These are phyloP conservation scores for Peltaster fructicola DNA, from an alignment of 2,329 filamentous ascomycete species.

Conservation along the genomic window DNA sequence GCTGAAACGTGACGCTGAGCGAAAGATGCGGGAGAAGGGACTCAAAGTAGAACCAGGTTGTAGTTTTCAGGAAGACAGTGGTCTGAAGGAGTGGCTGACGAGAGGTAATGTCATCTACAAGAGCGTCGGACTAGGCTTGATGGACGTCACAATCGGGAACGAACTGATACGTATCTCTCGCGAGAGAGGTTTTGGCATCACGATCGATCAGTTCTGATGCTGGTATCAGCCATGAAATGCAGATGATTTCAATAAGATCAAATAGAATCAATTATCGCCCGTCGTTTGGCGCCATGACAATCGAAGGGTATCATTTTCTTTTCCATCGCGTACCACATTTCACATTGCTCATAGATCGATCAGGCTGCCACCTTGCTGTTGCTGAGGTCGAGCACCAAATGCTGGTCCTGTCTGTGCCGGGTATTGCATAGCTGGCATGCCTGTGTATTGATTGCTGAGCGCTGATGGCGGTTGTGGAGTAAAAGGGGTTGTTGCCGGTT, in stretches of 20 bases:
- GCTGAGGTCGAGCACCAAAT: constrained; percentile 34
- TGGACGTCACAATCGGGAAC: constrained; percentile 48
- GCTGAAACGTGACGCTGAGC: constrained; percentile 37
- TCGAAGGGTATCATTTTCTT: too few species aligned
- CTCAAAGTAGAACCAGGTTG: constrained; percentile 12
- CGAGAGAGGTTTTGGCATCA: constrained; percentile 36
- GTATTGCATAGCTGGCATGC: constrained; percentile 21
- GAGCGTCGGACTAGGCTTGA: constrained; percentile 48
- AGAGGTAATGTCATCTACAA: constrained; percentile 52
- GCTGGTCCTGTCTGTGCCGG: constrained; percentile 37
- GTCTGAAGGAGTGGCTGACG: constrained; percentile 38
- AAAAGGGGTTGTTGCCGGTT: constrained; percentile 79
- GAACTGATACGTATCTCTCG: constrained; percentile 40
- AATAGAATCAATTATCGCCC: too few species aligned
- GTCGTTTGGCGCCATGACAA: too few species aligned
- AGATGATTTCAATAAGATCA: too few species aligned
- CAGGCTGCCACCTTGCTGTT: constrained; percentile 36
- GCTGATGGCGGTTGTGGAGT: constrained; percentile 21
- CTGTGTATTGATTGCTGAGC: constrained; percentile 5
- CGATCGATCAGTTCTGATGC: constrained; percentile 32
- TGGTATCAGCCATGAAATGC: too few species aligned
- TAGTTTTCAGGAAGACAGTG: constrained; percentile 19
- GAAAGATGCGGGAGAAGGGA: constrained; percentile 14
- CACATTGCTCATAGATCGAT: constrained; percentile 38
- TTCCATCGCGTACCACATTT: too few species aligned